These are phyloP conservation scores for Penicillium sp. DNA, from an alignment of 2,329 filamentous ascomycete species.

Conservation along the genomic window DNA sequence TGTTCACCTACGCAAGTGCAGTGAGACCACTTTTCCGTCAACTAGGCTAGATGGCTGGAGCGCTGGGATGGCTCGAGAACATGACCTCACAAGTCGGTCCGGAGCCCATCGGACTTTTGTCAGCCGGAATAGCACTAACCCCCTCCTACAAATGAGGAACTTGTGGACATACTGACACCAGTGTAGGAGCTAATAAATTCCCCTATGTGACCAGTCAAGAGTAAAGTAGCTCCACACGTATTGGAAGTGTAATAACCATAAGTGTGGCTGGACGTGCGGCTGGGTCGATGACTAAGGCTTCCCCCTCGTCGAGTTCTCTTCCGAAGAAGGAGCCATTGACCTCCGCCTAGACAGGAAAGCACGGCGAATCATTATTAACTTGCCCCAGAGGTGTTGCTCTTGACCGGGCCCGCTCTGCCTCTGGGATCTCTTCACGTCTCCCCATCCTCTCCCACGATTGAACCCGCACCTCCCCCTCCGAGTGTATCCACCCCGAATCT, in stretches of 20 bases:
- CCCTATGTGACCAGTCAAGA: neutral
- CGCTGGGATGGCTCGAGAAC: neutral
- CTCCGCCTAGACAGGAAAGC: slow-evolving; percentile 10
- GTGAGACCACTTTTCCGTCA: neutral
- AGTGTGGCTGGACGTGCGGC: slow-evolving; percentile 17
- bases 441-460: slow-evolving; percentile 12
- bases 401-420: slow-evolving; percentile 12
- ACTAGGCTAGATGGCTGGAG: neutral
- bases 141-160: neutral
- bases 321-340: slow-evolving; percentile 24
- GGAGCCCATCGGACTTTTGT: neutral
- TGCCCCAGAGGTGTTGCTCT: slow-evolving; percentile 23
- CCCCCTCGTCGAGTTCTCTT: slow-evolving; percentile 32
- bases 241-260: neutral
- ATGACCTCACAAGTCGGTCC: neutral
- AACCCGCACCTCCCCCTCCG: slow-evolving; percentile 8
- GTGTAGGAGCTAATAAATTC: neutral
- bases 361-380: neutral
- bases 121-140: neutral
- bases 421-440: slow-evolving; percentile 16
- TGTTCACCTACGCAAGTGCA: neutral
- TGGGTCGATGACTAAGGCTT: slow-evolving; percentile 25
- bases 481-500: slow-evolving; percentile 10
- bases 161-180: neutral
- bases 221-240: neutral